Base-by-base conservation (phyloP, 2,329 filamentous ascomycete genomes). In the Aspergillus terreus region DNA sequence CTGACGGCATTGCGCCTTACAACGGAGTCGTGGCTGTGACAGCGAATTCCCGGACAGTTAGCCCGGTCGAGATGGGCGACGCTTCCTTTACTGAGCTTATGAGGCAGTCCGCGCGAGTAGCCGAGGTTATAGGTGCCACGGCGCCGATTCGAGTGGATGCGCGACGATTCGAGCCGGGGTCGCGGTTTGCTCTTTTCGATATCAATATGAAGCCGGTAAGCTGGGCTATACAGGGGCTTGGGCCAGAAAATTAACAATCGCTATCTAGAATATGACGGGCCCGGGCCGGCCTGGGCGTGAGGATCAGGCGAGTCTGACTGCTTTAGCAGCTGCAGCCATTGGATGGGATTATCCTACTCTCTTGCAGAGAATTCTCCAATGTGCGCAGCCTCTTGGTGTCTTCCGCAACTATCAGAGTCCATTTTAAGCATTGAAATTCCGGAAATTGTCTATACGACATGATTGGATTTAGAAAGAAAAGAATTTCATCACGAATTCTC, bases 151-250 rank as follows among this genome's bases (percentile, higher is more conserved):
- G 75, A 0, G 74, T 80, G 43, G 77, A 80, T 56, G 68, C 77
- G 0, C 66, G 76, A 14, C 67, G 76, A 7, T 71, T 73, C 30
- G 51, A 53, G 2, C 50, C 66, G 2, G 63, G 63, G 0, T 66
- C 63, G 0, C 62, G 63, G 1, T 80, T 80, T 63, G 74, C 73
- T 0, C 59, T 79, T 15, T 80, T 80, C 55, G 76, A 80, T 60
- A 67, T 80, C 11, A 79, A 79, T 49, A 77, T 80, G 73, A 79
- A 80, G 58, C 76, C 76, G 14, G 73, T 76, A 61, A 65, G 71
- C 68, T 23, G 14, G 25, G 5, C 21, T 17, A 40, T 38, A 10
- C 7, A 27, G 9, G 3, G 2, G 10, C 3, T 38, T n/a, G 6
- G 14, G 12, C 17, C 35, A 38, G 14, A 1, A 38, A 4, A n/a